These are phyloP conservation scores for Vanderwaltozyma tropicalis DNA, from an alignment of 805 yeast species.

Conservation along the genomic window DNA sequence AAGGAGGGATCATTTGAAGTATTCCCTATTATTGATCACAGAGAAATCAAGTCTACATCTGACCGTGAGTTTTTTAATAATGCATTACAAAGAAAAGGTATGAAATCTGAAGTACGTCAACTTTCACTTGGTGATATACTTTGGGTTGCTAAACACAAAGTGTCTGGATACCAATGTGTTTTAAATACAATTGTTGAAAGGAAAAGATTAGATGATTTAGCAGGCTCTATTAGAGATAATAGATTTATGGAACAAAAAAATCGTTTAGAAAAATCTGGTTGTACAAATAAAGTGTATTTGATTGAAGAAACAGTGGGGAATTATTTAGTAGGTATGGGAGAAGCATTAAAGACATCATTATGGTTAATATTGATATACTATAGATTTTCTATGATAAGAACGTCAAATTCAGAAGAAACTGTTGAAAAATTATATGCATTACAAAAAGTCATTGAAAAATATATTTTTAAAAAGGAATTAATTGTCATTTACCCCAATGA, in stretches of 20 bases:
- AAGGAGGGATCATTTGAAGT: conserved; percentile 46
- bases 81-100: conserved; percentile 39
- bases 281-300: conserved; percentile 59
- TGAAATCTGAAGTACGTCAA: conserved; percentile 43
- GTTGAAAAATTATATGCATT: conserved; percentile 33
- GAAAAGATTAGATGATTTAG: conserved; percentile 80
- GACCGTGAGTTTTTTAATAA: conserved; percentile 64
- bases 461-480: conserved; percentile 33
- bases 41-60: conserved; percentile 62
- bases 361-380: conserved; percentile 57
- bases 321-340: conserved; percentile 38
- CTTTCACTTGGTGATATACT: conserved; percentile 78
- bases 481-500: conserved; percentile 43
- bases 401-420: conserved; percentile 67
- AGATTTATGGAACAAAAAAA: conserved; percentile 80
- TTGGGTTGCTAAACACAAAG: conserved; percentile 72
- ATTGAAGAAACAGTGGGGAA: conserved; percentile 60
- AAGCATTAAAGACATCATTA: conserved; percentile 67
- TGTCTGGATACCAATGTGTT: conserved; percentile 51
- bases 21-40: conserved; percentile 58
- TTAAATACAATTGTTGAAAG: conserved; percentile 82
- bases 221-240: conserved; percentile 74
- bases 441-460: conserved; percentile 40
- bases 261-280: conserved; percentile 59
- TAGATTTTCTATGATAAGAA: conserved; percentile 55